Base-by-base conservation (phyloP, 495 filamentous ascomycete species). In the Podospora pseudocomata region DNA sequence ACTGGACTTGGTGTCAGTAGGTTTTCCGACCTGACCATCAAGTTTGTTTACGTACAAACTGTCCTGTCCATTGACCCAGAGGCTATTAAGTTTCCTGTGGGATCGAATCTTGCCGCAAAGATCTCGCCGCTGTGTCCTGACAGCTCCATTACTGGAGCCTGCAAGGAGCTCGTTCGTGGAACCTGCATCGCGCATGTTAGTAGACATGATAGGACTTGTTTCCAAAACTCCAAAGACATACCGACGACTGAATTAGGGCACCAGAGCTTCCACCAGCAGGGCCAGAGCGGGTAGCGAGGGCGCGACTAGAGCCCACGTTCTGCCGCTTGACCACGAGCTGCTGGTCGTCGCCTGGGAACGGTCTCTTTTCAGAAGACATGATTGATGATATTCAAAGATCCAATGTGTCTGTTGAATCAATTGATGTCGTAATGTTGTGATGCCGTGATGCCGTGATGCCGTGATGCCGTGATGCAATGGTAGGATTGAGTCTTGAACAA, bases 31-130 rank as follows among this genome's bases (percentile, higher is more conserved):
- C 3, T 13, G 3, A 11, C 39, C 39, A 49, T 49, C 39, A 3
- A 49, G 0, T 2, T 11, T 1, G 2, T 18, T 2, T 19, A 55
- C 61, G 32, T 88, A 96, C 94, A 84, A 65, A 99, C 97, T 59
- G 88, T 89, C 68, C 96, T 85, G 79, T 99, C 95, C 89, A 97
- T 94, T 2, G 93, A 96, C 18, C 94, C 96, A 5, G 95, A 97
- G 60, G 96, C 95, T 70, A 98, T 94, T 67, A 91, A 84, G 63
- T 92, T 90, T 26, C 93, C 93, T 5, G 90, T 88, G 13, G 92
- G 90, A 77, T 97, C 92, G 70, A 99, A 99, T 74, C 90, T 89
- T 26, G 91, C 89, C n/a, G 91, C 84, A 76, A 97, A 98, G 34
- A 98, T 87, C 80, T 99, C 95, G 11, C 91, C 87, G 64, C 82